A percentile compares a stretch with the other conserved stretches of the same genome.
Evolutionary conservation across 2,329 filamentous ascomycete species (phyloP).

Genomic region (Sporothrix brasiliensis): DNA sequence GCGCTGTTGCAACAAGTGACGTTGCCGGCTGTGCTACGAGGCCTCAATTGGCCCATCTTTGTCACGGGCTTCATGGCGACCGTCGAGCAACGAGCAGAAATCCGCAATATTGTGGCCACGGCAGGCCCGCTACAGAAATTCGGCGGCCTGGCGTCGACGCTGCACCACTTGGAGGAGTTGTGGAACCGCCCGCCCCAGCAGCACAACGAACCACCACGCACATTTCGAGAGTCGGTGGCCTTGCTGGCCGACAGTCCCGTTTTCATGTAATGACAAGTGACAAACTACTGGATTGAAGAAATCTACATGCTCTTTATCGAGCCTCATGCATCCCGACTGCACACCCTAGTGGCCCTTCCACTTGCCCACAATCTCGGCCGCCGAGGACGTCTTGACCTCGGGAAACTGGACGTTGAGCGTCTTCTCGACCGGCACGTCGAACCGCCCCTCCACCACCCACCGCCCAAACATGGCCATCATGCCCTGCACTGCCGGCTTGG

Average conservation of each 20-base stretch:
- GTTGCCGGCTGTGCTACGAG: not conserved
- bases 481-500: not conserved
- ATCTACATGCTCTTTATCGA: not conserved
- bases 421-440: constrained; percentile 4
- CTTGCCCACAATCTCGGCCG: constrained; percentile 11
- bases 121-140: not conserved
- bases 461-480: constrained; percentile 22
- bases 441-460: not conserved
- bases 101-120: not conserved
- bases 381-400: not conserved
- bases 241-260: too few species aligned
- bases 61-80: not conserved
- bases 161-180: not conserved
- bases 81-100: not conserved
- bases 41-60: not conserved
- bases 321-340: too few species aligned
- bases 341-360: constrained; percentile 8
- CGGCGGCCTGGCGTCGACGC: not conserved
- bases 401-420: constrained; percentile 16
- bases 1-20: not conserved
- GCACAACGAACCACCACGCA: too few species aligned
- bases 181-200: not conserved
- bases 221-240: too few species aligned
- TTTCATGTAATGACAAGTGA: too few species aligned
- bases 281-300: too few species aligned